Base-by-base conservation (phyloP, 345 rosid genomes). In the Brassica napus region DNA sequence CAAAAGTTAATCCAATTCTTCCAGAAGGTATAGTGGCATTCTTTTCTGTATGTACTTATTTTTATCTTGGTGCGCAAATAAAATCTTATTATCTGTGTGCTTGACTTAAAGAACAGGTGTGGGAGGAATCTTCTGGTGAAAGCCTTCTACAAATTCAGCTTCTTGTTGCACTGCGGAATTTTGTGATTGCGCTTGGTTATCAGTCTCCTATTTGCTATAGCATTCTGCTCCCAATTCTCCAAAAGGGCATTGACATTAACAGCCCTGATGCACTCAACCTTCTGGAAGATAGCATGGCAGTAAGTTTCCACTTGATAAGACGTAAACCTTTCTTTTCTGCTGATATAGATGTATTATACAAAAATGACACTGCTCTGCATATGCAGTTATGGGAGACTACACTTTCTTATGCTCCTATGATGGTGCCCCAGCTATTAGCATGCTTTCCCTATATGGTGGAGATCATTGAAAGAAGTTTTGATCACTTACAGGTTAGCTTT, bases 61-160 rank as follows among this genome's bases (percentile, higher is more conserved):
- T 5, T 18, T 74, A 11, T 18, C 26, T 68, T 42, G 72, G 76
- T 72, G 54, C 24, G 10, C 74, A 71, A 66, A 37, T 62, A 4
- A 42, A 24, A 76, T 71, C 73, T 54, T 26, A 81, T 63, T 66
- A n/a, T 76, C 15, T 42, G 23, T 64, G 47, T 59, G 70, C 10
- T 72, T 68, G 71, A 8, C 68, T 37, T 52, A 77, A 77, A 83
- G 80, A 74, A 66, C 83, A 93, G 99, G 87, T 90, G 35, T 95
- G 99, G 99, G 98, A 93, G 87, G 98, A 91, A 83, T 90, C 97
- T 80, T 86, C 94, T 70, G 92, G 97, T 63, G 98, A 95, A 87
- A 92, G 96, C 83, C 99, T 95, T 84, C 86, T 95, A 39, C 97
- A 90, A 85, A 95, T 95, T 83, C 99, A 95, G 84, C 93, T 95